These are phyloP conservation scores for Boletus tylopilopsis DNA, from an alignment of 768 basidiomycete genomes.

Conservation along the genomic window DNA sequence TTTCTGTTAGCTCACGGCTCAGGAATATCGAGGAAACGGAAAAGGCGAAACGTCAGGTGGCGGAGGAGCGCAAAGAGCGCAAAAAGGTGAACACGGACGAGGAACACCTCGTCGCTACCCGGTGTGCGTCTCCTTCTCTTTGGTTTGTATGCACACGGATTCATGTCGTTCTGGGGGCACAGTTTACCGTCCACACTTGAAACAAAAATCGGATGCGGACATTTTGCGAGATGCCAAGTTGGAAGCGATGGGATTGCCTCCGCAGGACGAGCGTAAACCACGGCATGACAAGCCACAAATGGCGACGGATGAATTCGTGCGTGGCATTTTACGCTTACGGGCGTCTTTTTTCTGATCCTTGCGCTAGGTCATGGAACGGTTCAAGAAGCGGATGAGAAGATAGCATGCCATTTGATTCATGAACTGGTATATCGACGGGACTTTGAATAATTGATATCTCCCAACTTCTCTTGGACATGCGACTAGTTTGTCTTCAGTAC, in stretches of 20 bases:
- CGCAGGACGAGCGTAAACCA: slow-evolving; percentile 34
- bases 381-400: slow-evolving; percentile 94
- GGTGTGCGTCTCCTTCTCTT: slow-evolving; percentile 56
- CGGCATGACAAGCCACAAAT: slow-evolving; percentile 63
- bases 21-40: slow-evolving; percentile 98
- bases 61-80: slow-evolving; percentile 63
- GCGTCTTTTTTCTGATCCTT: neutral
- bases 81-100: slow-evolving; percentile 61
- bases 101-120: slow-evolving; percentile 78
- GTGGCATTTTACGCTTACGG: too few relatives aligned
- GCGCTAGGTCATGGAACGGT: slow-evolving; percentile 90
- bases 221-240: slow-evolving; percentile 85
- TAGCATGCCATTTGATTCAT: slow-evolving; percentile 33
- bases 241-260: slow-evolving; percentile 76
- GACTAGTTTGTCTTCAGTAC: too few relatives aligned
- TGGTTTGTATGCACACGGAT: neutral
- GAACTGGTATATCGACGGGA: too few relatives aligned
- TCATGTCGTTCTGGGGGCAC: neutral
- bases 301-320: slow-evolving; percentile 88
- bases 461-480: too few relatives aligned
- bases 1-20: slow-evolving; percentile 61
- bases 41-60: slow-evolving; percentile 86
- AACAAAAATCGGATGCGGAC: slow-evolving; percentile 82
- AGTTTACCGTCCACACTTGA: slow-evolving; percentile 86
- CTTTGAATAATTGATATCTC: too few relatives aligned